Percentiles rank a stretch among this genome's conserved stretches.
phyloP scores from a whole-genome alignment of 1,284 basidiomycete species.

The Rhodotorula sp. region DNA sequence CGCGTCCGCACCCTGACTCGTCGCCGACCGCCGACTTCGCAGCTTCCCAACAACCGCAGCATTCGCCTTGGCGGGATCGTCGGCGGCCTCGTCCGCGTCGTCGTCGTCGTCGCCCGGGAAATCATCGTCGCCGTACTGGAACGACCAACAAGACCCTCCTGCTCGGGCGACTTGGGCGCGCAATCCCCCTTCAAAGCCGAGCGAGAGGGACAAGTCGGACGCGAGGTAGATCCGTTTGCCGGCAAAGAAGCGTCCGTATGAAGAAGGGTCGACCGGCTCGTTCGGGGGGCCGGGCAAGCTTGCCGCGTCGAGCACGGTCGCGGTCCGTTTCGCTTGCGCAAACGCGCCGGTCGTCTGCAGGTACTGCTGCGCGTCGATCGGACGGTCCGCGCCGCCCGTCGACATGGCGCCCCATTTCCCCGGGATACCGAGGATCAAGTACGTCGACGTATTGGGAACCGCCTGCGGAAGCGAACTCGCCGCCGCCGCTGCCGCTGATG shows the following conservation, averaged over 20 bases:
- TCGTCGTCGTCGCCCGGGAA: conserved; percentile 30
- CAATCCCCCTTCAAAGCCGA: conserved; percentile 57
- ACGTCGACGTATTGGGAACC: conserved; percentile 17
- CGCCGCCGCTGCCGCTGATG: background rate
- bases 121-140: conserved; percentile 38
- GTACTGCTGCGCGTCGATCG: conserved; percentile 6
- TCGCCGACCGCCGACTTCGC: conserved; percentile 25
- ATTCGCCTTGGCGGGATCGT: background rate
- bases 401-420: background rate
- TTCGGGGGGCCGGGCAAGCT: background rate
- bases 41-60: no score
- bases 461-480: background rate
- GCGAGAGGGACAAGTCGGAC: conserved; percentile 54
- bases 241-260: conserved; percentile 51
- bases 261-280: background rate
- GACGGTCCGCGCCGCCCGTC: background rate
- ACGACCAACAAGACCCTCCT: conserved; percentile 58
- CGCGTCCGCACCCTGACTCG: conserved; percentile 8
- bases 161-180: conserved; percentile 59
- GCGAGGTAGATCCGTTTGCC: conserved; percentile 63
- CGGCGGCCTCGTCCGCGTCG: conserved; percentile 44
- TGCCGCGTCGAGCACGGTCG: background rate
- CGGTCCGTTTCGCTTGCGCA: background rate
- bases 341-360: background rate
- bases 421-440: conserved; percentile 12